Conservation (phyloP, 2,329 filamentous ascomycete species). For the Ampelomyces quisqualis region DNA sequence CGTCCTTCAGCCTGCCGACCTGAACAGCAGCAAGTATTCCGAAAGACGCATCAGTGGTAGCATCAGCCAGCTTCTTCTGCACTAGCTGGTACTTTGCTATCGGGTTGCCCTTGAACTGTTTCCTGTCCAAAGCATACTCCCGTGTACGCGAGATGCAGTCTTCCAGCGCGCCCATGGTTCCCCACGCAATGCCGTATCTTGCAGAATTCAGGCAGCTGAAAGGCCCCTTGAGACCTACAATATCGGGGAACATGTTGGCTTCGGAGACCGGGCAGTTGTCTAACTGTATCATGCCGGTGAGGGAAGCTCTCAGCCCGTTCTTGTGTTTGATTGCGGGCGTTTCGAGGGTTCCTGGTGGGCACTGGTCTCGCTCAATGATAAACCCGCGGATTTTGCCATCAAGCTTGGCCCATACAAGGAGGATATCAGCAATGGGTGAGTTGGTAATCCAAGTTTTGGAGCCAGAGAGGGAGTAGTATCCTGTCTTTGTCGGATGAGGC, state of each 20-base stretch:
- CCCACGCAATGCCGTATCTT: constrained; percentile 89
- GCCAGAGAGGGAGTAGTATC: constrained; percentile 75
- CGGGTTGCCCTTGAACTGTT: constrained; percentile 94
- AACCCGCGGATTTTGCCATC: constrained; percentile 94
- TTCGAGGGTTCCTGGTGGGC: constrained; percentile 83
- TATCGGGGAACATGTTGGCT: constrained; percentile 89
- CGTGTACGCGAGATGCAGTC: constrained; percentile 81
- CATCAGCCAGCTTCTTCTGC: constrained; percentile 96
- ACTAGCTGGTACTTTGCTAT: constrained; percentile 94
- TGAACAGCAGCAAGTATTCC: constrained; percentile 88
- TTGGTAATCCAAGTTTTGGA: constrained; percentile 97
- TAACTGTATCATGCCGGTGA: constrained; percentile 97
- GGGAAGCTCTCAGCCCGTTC: constrained; percentile 86
- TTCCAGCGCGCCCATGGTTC: constrained; percentile 89
- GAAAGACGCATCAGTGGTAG: constrained; percentile 84
- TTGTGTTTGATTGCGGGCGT: constrained; percentile 94
- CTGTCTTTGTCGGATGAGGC: constrained; percentile 79
- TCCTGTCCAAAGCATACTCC: constrained; percentile 85
- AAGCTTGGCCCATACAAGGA: constrained; percentile 91
- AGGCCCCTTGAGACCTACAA: constrained; percentile 83
- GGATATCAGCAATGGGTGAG: constrained; percentile 80
- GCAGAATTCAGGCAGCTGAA: constrained; percentile 95
- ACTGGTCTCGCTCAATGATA: constrained; percentile 79
- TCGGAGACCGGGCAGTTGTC: constrained; percentile 85
- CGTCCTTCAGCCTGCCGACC: constrained; percentile 89